Evolutionary conservation across 108 stramenopile species (phyloP), one percentile per base, ranked within the genome.

Genomic region (Cyclotella baltica): DNA sequence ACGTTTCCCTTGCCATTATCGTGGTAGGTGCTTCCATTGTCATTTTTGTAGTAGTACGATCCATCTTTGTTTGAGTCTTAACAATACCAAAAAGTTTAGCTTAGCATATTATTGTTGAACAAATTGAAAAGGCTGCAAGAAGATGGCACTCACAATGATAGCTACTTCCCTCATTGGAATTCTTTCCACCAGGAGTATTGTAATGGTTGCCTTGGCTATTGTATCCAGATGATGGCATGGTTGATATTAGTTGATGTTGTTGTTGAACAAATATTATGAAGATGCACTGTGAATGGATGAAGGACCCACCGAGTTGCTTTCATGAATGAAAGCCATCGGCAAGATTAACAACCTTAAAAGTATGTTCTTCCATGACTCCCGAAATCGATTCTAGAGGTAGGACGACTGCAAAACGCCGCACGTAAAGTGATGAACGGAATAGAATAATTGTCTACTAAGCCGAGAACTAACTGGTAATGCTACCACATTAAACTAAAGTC

Each of bases 171-270:
- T 57, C 46, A 57, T 55, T 69, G 47, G 88, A 88, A 72, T 93
- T 90, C 33, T 85, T 86, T 28, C 92, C 92, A 28, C 92, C 92
- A 37, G 92, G 92, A 30, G 90, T 93, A 73, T 79, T 91, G 86
- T 89, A 93, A 82, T 79, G 70, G 75, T 93, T 93, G 76, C 92
- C 90, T 76, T 91, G 88, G 81, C 86, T 89, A 85, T 93, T 93
- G 81, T 75, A 80, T 85, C 92, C 89, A 37, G 88, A 87, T 23
- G 55, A 56, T 56, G 55, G n/a, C 4, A 56, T 56, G 11, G 25
- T 56, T n/a, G 22, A 3, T 27, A 2, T n/a, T 11, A 5, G 25
- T 5, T 22, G 20, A 25, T 48, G 11, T 56, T 25, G 2, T n/a
- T 25, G 55, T 56, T n/a, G n/a, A n/a, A n/a, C n/a, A n/a, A n/a